Conservation (phyloP, 257 asterid species). For the Marsdenia floribunda region DNA sequence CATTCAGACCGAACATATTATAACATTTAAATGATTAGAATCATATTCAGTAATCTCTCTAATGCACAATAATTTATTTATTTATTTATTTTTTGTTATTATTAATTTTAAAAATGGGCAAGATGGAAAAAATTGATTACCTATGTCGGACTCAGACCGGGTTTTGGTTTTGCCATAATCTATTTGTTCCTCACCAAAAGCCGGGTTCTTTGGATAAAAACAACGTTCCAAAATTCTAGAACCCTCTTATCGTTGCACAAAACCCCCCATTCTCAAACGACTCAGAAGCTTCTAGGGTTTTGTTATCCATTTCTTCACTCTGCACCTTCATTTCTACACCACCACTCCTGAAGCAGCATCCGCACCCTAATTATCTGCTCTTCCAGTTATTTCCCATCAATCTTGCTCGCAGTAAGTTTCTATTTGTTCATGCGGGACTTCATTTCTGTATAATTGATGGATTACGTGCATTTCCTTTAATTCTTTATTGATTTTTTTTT, state of each 20-base stretch:
- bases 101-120: too few species aligned
- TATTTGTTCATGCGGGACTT: too few species aligned
- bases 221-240: constrained; percentile 31
- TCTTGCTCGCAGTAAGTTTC: background rate
- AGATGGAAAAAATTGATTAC: too few species aligned
- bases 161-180: background rate
- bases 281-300: constrained; percentile 55
- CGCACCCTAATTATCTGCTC: background rate
- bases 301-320: constrained; percentile 35
- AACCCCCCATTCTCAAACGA: constrained; percentile 17
- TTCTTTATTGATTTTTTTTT: background rate
- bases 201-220: background rate
- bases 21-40: too few species aligned
- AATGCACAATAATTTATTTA: too few species aligned
- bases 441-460: background rate
- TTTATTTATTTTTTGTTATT: too few species aligned
- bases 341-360: background rate
- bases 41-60: too few species aligned
- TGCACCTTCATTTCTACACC: background rate
- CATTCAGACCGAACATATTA: too few species aligned
- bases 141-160: background rate
- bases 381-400: background rate
- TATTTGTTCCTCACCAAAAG: background rate
- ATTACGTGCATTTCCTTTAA: background rate
- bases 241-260: constrained; percentile 30